A percentile compares a stretch with the other conserved stretches of the same genome.
These are phyloP conservation scores for Termitomyces sp. DNA, from an alignment of 768 basidiomycete genomes.

Conservation along the genomic window DNA sequence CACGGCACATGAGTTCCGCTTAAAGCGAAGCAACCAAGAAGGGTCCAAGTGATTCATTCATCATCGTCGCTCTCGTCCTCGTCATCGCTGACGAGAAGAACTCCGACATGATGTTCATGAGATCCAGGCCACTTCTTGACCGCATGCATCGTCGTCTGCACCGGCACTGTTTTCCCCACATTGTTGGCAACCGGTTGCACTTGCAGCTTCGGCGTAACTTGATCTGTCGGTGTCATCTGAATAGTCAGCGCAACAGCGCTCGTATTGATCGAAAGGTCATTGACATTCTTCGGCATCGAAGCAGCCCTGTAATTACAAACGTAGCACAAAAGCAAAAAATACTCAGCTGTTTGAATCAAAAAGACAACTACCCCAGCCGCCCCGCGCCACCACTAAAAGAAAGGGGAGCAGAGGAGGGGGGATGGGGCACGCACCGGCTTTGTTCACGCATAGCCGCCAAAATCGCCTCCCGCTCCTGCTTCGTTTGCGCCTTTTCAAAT, in stretches of 20 bases:
- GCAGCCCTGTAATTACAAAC: slow-evolving; percentile 20
- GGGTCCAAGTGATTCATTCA: neutral
- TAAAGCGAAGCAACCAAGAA: neutral
- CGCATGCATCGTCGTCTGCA: slow-evolving; percentile 8
- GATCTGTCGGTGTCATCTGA: neutral
- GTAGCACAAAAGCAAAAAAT: slow-evolving; percentile 12
- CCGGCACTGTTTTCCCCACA: slow-evolving; percentile 1
- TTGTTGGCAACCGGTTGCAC: neutral
- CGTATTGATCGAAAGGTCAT: slow-evolving; percentile 6
- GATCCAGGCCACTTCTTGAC: slow-evolving; percentile 41
- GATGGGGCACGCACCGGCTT: slow-evolving; percentile 41
- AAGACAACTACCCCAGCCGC: slow-evolving; percentile 6
- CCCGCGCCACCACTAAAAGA: slow-evolving; percentile 1
- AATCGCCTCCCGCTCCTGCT: slow-evolving; percentile 45
- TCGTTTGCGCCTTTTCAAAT: slow-evolving; percentile 38
- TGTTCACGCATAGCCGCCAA: slow-evolving; percentile 41
- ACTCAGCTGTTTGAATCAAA: slow-evolving; percentile 16
- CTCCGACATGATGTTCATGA: slow-evolving; percentile 27
- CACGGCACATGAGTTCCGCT: neutral
- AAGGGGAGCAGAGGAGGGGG: slow-evolving; percentile 4
- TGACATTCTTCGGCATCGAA: slow-evolving; percentile 27
- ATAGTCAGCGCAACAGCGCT: neutral
- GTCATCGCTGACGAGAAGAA: slow-evolving; percentile 40
- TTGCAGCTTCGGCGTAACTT: neutral
- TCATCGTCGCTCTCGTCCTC: slow-evolving; percentile 16